Base-by-base conservation (phyloP, 2,329 filamentous ascomycete species). In the Tolypocladium amazonense region DNA sequence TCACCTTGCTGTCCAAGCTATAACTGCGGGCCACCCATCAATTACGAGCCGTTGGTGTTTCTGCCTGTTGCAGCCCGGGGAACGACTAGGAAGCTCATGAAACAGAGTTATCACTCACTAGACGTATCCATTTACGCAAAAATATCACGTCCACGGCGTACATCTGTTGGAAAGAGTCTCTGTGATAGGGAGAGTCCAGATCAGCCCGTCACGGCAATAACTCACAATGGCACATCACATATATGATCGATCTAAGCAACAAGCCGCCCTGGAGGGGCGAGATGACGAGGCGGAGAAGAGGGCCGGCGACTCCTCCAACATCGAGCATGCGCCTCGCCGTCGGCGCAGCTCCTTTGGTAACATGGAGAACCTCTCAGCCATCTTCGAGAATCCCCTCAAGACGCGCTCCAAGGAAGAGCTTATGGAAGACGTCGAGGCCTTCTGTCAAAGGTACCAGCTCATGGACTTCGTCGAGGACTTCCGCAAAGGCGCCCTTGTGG, bases 401-500 rank as follows among this genome's bases (percentile, higher is more conserved):
- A 55, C 56, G 12, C 58, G 58, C 30, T 58, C 55, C 30, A 62
- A 59, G 27, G 61, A 62, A 3, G 59, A 63, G 37, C 59, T 63
- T 6, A 11, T 62, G 7, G 56, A 35, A 6, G 62, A 63, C 27
- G 61, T 62, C 35, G 57, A 43, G 1, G 59, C 55, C 8, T 63
- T 63, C 59, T 61, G 59, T 56, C 57, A 50, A 9, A 53, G 43
- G 25, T 56, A 81, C 62, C 75, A 74, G 50, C 71, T 88, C 59
- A 67, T 70, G 0, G 78, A 84, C 45, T 74, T 82, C 60, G 70
- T 78, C 1, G 76, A 70, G 73, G 59, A 75, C 14, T 73, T 75
- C 58, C 70, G 68, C n/a, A 72, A 73, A 14, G 73, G 69, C 15
- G 72, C 73, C 3, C 68, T 75, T 9, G 70, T 75, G 2, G 73